Conservation (phyloP, 768 basidiomycete species). For the Cyclocybe cylindracea region DNA sequence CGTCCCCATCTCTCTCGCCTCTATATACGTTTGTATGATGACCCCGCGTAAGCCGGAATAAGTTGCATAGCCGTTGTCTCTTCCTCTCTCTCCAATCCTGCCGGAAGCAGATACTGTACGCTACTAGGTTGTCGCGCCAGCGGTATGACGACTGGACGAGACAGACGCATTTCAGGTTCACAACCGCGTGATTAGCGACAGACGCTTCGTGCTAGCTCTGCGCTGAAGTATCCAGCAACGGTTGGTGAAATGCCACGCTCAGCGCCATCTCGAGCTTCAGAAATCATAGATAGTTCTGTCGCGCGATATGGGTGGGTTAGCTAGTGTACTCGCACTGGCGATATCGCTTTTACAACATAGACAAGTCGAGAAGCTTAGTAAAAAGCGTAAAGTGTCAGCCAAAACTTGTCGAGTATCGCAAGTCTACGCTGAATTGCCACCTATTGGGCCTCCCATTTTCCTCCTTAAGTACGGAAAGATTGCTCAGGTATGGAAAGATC, state of each 20-base stretch:
- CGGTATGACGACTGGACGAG: constrained; percentile 1
- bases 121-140: not conserved
- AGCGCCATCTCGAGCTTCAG: not conserved
- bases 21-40: not conserved
- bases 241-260: constrained; percentile 1
- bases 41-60: not conserved
- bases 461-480: constrained; percentile 2
- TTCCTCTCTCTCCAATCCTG: not conserved
- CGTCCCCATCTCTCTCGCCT: not conserved
- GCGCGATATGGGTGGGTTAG: not conserved
- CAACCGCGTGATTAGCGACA: not conserved
- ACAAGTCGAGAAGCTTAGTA: not conserved
- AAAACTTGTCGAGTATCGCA: not conserved
- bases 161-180: not conserved
- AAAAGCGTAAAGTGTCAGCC: constrained; percentile 3
- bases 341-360: not conserved
- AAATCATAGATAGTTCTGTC: constrained; percentile 1
- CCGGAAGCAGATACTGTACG: constrained; percentile 4
- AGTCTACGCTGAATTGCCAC: constrained; percentile 1
- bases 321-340: not conserved
- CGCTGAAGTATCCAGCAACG: not conserved
- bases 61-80: constrained; percentile 1
- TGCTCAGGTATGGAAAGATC: not conserved
- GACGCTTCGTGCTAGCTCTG: constrained; percentile 2
- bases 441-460: not conserved